These are phyloP conservation scores for Lanmaoa pseudosensibilis DNA, from an alignment of 768 basidiomycete species.

Conservation along the genomic window DNA sequence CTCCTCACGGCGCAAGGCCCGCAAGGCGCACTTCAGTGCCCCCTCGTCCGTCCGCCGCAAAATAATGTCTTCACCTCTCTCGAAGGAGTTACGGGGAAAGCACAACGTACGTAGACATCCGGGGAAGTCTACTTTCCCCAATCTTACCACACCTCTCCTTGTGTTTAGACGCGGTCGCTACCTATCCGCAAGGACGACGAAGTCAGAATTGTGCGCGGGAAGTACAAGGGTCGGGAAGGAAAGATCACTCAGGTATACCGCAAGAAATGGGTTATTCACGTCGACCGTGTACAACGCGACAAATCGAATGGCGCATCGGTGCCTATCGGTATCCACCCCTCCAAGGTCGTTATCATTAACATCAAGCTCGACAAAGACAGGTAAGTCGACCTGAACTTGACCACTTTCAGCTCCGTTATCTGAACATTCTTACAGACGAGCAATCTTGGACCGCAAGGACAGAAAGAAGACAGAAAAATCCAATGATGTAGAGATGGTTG, in stretches of 20 bases:
- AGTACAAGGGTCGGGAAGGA: slow-evolving; percentile 98
- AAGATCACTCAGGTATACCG: slow-evolving; percentile 98
- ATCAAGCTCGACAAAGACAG: slow-evolving; percentile 93
- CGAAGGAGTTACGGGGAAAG: slow-evolving; percentile 92
- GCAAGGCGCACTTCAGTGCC: slow-evolving; percentile 97
- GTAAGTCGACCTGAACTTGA: slow-evolving; percentile 36
- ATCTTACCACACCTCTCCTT: background rate
- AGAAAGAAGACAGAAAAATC: slow-evolving; percentile 59
- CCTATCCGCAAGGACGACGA: slow-evolving; percentile 99
- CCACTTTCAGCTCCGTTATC: background rate
- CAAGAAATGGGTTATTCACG: slow-evolving; percentile 98
- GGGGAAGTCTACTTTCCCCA: background rate
- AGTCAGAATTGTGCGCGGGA: slow-evolving; percentile 93
- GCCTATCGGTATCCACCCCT: slow-evolving; percentile 94
- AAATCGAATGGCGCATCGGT: slow-evolving; percentile 95
- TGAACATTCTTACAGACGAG: slow-evolving; percentile 50
- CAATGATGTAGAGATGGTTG: slow-evolving; percentile 77
- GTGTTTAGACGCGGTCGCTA: slow-evolving; percentile 74
- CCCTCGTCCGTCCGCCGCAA: slow-evolving; percentile 94
- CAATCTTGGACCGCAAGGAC: slow-evolving; percentile 86
- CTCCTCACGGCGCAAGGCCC: slow-evolving; percentile 94
- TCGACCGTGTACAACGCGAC: slow-evolving; percentile 96
- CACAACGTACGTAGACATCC: slow-evolving; percentile 66
- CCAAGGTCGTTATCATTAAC: slow-evolving; percentile 91
- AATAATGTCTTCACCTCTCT: slow-evolving; percentile 95